These are phyloP conservation scores for Strobilomyces dryophilus DNA, from an alignment of 768 basidiomycete genomes.

Conservation along the genomic window DNA sequence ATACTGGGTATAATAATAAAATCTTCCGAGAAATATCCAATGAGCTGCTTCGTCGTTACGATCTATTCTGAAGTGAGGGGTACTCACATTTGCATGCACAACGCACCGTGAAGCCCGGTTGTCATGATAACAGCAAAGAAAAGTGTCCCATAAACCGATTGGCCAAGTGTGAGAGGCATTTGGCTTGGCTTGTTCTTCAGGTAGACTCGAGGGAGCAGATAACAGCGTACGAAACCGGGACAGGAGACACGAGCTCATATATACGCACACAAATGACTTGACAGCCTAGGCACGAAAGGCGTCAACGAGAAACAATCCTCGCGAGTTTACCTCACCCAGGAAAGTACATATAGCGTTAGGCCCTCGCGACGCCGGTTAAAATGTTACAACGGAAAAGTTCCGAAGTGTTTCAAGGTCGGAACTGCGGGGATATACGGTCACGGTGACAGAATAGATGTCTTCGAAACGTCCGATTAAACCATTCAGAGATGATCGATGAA, in stretches of 20 bases:
- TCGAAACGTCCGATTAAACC: not conserved
- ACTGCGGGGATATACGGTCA: not conserved
- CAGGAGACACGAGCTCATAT: not conserved
- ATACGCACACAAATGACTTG: not conserved
- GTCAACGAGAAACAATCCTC: not conserved
- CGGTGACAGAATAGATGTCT: not conserved
- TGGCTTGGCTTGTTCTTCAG: too few species aligned
- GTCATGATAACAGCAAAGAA: not conserved
- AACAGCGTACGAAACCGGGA: not conserved
- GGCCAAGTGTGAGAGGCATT: too few species aligned
- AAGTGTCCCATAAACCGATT: not conserved
- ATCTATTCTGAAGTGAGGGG: not conserved
- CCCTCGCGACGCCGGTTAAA: not conserved
- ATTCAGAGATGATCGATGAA: not conserved
- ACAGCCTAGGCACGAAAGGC: not conserved
- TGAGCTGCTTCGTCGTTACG: not conserved
- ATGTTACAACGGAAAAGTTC: not conserved
- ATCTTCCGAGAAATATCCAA: not conserved
- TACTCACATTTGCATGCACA: conserved; percentile 12
- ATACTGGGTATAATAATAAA: conserved; percentile 10
- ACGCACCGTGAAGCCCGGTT: not conserved
- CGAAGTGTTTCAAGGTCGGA: not conserved
- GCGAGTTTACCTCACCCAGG: too few species aligned
- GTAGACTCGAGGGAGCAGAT: too few species aligned
- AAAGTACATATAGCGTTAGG: too few species aligned